Conservation (phyloP, 2,329 filamentous ascomycete genomes). For the Hypoxylon sp. region DNA sequence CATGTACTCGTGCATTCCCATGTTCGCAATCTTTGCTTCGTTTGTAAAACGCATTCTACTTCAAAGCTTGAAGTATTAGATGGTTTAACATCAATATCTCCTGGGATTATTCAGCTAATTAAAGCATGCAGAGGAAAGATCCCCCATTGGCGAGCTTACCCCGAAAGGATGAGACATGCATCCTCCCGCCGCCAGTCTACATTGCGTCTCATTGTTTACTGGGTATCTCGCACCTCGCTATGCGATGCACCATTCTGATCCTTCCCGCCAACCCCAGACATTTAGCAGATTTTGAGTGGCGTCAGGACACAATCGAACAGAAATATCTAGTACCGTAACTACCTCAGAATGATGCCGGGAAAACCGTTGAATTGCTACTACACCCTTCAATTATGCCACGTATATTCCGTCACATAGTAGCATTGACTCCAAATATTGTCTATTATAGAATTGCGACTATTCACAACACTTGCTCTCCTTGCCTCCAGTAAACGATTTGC, state of each 20-base stretch:
- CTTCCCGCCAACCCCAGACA: background rate
- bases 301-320: background rate
- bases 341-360: background rate
- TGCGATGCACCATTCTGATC: background rate
- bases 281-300: background rate
- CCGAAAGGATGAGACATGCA: slow-evolving; percentile 5
- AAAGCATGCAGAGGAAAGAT: background rate
- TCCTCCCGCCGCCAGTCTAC: background rate
- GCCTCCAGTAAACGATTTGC: background rate
- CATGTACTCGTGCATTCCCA: background rate
- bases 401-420: background rate
- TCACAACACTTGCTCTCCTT: background rate
- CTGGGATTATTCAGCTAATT: background rate
- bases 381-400: background rate
- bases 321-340: background rate
- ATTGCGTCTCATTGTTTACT: background rate
- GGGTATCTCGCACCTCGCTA: background rate
- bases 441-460: background rate
- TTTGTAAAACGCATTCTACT: background rate
- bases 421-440: background rate
- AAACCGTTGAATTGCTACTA: background rate
- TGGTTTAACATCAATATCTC: background rate
- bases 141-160: background rate
- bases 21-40: background rate
- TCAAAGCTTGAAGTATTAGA: background rate